phyloP scores from a whole-genome alignment of 768 basidiomycete genomes.

The Hypsizygus marmoreus region DNA sequence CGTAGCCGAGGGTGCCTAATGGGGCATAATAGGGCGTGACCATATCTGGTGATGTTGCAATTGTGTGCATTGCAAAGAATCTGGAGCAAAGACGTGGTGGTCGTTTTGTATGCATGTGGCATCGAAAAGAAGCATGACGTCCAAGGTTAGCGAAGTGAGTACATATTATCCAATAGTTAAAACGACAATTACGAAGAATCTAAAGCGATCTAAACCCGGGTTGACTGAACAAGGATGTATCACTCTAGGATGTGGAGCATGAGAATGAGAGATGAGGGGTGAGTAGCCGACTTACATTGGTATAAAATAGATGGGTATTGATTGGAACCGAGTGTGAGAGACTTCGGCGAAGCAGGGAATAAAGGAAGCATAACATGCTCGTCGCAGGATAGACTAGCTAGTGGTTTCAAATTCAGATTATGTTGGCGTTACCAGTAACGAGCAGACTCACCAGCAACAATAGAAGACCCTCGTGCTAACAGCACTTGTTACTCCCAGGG shows the following conservation, averaged over 20 bases:
- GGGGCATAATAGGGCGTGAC: constrained; percentile 8
- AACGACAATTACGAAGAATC: constrained; percentile 30
- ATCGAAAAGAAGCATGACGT: constrained; percentile 3
- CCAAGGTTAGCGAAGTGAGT: constrained; percentile 12
- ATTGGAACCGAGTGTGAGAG: constrained; percentile 16
- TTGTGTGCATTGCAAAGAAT: constrained; percentile 2
- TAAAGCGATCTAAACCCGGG: constrained; percentile 18
- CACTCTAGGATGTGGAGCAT: constrained; percentile 4
- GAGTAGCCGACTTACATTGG: constrained; percentile 22
- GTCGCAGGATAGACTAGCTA: background rate
- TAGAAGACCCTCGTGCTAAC: constrained; percentile 37
- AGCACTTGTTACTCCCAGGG: constrained; percentile 62
- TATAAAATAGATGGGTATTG: constrained; percentile 43
- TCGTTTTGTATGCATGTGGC: too few species aligned
- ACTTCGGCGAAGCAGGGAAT: constrained; percentile 4
- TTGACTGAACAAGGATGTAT: constrained; percentile 13
- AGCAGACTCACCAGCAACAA: background rate
- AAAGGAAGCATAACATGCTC: background rate
- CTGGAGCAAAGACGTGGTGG: background rate
- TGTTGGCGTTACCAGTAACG: too few species aligned
- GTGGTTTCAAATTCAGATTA: background rate
- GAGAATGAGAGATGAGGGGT: constrained; percentile 1
- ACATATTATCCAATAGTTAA: constrained; percentile 41
- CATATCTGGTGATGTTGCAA: constrained; percentile 15
- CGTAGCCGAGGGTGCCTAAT: constrained; percentile 10